A percentile compares a stretch with the other conserved stretches of the same genome.
phyloP scores from a whole-genome alignment of 2,329 filamentous ascomycete genomes.

The Alternaria brassicae region DNA sequence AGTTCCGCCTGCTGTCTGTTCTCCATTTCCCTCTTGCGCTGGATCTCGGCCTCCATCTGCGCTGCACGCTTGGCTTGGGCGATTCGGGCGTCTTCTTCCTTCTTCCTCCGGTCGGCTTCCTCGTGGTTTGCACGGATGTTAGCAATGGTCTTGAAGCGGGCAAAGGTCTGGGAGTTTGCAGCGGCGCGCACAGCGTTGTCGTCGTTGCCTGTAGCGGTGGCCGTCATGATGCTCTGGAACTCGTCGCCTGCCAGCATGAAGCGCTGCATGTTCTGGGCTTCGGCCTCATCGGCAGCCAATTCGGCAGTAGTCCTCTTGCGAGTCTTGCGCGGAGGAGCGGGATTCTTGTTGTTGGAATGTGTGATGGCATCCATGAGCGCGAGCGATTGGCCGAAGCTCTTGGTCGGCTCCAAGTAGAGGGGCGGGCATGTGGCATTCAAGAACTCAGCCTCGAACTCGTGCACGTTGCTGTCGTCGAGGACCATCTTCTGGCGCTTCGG shows the following conservation, averaged over 20 bases:
- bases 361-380: conserved; percentile 73
- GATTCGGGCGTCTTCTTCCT: conserved; percentile 57
- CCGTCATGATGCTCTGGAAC: conserved; percentile 68
- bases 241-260: conserved; percentile 95
- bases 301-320: conserved; percentile 94
- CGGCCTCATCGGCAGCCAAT: conserved; percentile 91
- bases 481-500: conserved; percentile 78
- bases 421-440: conserved; percentile 75
- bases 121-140: conserved; percentile 80
- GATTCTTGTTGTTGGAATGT: conserved; percentile 78
- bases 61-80: conserved; percentile 52
- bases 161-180: conserved; percentile 84
- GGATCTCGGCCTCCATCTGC: conserved; percentile 43
- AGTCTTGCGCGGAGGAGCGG: conserved; percentile 83
- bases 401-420: conserved; percentile 78
- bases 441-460: conserved; percentile 78
- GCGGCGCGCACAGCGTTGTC: conserved; percentile 70
- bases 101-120: conserved; percentile 67
- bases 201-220: conserved; percentile 67
- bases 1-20: conserved; percentile 42
- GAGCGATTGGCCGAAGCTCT: conserved; percentile 72
- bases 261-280: conserved; percentile 85
- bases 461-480: conserved; percentile 75
- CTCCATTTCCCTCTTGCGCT: conserved; percentile 47
- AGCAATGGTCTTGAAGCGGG: conserved; percentile 88